A percentile compares a stretch with the other conserved stretches of the same genome.
These are phyloP conservation scores for Artomyces pyxidatus DNA, from an alignment of 768 basidiomycete genomes.

Conservation along the genomic window DNA sequence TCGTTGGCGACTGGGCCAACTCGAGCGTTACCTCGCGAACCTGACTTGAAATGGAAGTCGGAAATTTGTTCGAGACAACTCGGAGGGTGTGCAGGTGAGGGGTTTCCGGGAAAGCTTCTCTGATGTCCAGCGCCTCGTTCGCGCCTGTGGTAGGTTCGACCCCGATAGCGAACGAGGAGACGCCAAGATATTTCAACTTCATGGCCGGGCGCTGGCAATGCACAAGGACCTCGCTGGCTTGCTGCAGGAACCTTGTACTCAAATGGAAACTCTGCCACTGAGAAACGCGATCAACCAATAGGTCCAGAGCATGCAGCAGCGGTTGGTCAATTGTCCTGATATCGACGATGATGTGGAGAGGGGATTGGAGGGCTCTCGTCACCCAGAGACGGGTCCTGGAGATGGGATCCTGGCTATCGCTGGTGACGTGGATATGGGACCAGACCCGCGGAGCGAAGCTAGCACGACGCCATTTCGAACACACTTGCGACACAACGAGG, in stretches of 20 bases:
- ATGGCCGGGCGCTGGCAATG: constrained; percentile 29
- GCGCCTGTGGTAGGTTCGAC: no score
- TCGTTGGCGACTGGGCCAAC: constrained; percentile 11
- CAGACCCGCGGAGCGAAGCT: constrained; percentile 44
- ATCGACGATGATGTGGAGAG: constrained; percentile 37
- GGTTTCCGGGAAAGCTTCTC: constrained; percentile 24
- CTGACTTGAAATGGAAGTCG: constrained; percentile 6
- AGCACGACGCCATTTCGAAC: constrained; percentile 50
- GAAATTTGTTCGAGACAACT: constrained; percentile 12
- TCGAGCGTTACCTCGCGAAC: constrained; percentile 8
- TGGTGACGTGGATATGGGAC: constrained; percentile 47
- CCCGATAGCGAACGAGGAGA: no score
- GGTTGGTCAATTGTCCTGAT: constrained; percentile 26
- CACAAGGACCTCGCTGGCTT: constrained; percentile 32
- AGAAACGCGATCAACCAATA: constrained; percentile 30
- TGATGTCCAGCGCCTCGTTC: no score
- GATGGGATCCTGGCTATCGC: constrained; percentile 33
- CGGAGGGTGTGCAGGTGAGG: constrained; percentile 22
- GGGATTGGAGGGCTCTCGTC: constrained; percentile 33
- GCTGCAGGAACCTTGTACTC: constrained; percentile 27
- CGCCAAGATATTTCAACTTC: constrained; percentile 28
- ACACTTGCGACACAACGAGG: constrained; percentile 49
- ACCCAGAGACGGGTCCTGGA: constrained; percentile 44
- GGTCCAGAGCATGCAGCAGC: constrained; percentile 5
- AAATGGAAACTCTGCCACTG: constrained; percentile 41